Conservation (phyloP, 768 basidiomycete genomes). For the Cyclocybe aegerita region DNA sequence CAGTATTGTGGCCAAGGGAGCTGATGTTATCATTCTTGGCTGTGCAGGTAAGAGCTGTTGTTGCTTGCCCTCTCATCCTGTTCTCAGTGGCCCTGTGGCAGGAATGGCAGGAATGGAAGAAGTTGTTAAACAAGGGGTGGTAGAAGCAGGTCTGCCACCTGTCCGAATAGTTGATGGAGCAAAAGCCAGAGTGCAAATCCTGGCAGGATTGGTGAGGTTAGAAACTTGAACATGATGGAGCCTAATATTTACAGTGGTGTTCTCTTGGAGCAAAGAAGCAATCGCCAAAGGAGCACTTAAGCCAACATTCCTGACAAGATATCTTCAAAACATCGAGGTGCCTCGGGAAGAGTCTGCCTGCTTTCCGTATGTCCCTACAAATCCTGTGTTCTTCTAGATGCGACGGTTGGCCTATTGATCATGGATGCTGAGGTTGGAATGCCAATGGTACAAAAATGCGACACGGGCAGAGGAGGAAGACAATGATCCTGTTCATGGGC, state of each 20-base stretch:
- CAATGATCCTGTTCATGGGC: too few relatives aligned
- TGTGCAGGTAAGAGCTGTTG: slow-evolving; percentile 30
- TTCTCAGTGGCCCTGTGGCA: background rate
- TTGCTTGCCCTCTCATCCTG: background rate
- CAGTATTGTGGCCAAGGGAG: slow-evolving; percentile 28
- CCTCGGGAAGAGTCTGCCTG: too few relatives aligned
- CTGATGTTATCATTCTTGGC: slow-evolving; percentile 36
- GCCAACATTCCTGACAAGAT: too few relatives aligned
- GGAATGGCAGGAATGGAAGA: slow-evolving; percentile 38
- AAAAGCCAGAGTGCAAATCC: slow-evolving; percentile 35
- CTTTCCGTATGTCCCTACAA: too few relatives aligned
- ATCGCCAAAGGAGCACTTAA: background rate
- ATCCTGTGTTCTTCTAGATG: too few relatives aligned
- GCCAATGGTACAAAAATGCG: too few relatives aligned
- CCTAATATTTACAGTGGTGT: too few relatives aligned
- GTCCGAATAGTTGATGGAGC: slow-evolving; percentile 36
- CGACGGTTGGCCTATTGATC: too few relatives aligned
- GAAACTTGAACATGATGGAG: slow-evolving; percentile 5
- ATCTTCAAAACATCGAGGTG: too few relatives aligned
- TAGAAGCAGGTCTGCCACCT: slow-evolving; percentile 22
- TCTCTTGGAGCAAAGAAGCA: background rate
- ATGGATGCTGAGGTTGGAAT: too few relatives aligned
- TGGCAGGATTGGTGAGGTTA: slow-evolving; percentile 30
- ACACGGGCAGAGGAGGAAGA: too few relatives aligned
- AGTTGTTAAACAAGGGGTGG: slow-evolving; percentile 25